Base-by-base conservation (phyloP, 2,329 filamentous ascomycete genomes). In the Colletotrichum spaethianum region DNA sequence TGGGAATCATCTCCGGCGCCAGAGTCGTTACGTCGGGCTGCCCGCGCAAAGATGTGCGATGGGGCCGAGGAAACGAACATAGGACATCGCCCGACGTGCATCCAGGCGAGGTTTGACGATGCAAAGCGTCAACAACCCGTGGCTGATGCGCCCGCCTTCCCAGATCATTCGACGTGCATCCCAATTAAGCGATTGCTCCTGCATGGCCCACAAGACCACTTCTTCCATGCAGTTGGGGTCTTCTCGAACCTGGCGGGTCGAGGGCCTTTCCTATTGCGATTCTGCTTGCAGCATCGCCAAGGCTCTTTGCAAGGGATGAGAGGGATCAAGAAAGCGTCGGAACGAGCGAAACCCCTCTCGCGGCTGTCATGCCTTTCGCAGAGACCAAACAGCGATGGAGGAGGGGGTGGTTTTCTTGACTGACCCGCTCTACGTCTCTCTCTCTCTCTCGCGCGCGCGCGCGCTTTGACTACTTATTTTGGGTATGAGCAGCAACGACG, bases 1-100 rank as follows among this genome's bases (percentile, higher is more conserved):
- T 59, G 8, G 69, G 59, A 44, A 52, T 38, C 33, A 46, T 52
- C 26, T 69, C 69, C 57, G 64, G 57, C 18, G 64, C 57, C 52
- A 59, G 50, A 53, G 44, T 67, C 23, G 31, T 38, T 55, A 23
- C 53, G 20, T 16, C 60, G 20, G 59, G 20, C 7, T 40, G 20
- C 26, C 40, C 9, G 20, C 56, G 56, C 36, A 38, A 44, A 38
- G 56, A 9, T n/a, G 46, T 63, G 55, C 56, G 33, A 9, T 11
- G 33, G 38, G 44, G 40, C 44, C 28, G 11, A 23, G 6, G 52
- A 16, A 11, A 11, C 16, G 33, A 12, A 20, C n/a, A 18, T n/a
- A 26, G 14, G 64, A 23, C 16, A 14, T 16, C 23, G 46, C 46
- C 33, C 38, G 26, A 4, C 31, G n/a, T 5, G 28, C 36, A 63